Evolutionary conservation across 306 rosid genomes (phyloP), one percentile per base, ranked within the genome.

Genomic region (Hylodesmum podocarpum): DNA sequence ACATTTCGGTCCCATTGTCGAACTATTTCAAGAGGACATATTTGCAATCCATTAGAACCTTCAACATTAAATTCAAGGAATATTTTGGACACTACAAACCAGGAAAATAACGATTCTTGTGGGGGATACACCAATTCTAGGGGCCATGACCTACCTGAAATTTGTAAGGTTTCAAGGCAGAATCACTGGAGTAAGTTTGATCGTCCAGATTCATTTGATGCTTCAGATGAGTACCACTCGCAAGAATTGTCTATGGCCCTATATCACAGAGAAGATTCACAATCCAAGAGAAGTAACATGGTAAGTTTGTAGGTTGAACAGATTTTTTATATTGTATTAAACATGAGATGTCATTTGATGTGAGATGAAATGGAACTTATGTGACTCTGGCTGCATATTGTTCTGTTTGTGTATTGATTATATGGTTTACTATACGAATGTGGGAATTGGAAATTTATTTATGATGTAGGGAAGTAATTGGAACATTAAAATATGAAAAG

Each of bases 181-280:
- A 94, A 90, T 39, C 91, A 78, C 12, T 88, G 96, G 97, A 86
- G 88, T 66, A 91, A 84, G 91, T 89, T 94, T 83, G 97, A 87
- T 50, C 86, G 85, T n/a, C 94, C 93, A 6, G 93, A 87, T 72
- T 94, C 95, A 29, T 91, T 94, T 76, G 98, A 91, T 74, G 89
- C 91, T 77, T 91, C 97, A 16, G 97, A 94, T 70, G 96, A 80
- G 71, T 94, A 91, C 81, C 95, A 90, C 73, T 94, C 94, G 0
- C 97, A 90, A 82, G 98, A 91, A 71, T 75, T 87, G 22, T 85
- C 91, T 1, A 62, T 87, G 83, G 86, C 91, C 28, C 86, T 84
- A 58, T 91, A 91, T 78, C 86, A 75, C 25, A 83, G 83, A 83
- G 97, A 91, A 51, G 98, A 86, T 84, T 78, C 86, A 78, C 78